These are phyloP conservation scores for Pyronema domesticum DNA, from an alignment of 495 filamentous ascomycete genomes.

Conservation along the genomic window DNA sequence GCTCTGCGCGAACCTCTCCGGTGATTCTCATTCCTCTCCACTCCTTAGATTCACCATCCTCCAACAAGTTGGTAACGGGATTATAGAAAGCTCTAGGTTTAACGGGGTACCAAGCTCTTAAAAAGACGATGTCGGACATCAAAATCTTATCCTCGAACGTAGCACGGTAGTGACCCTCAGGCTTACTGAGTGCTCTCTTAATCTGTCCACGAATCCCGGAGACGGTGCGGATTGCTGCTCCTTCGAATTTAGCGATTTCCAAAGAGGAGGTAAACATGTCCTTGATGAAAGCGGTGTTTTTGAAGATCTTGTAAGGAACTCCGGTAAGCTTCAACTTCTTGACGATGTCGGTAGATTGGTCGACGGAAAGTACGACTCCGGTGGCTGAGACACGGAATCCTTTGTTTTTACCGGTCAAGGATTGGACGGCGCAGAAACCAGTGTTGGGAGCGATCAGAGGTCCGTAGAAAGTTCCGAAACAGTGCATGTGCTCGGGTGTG, in stretches of 20 bases:
- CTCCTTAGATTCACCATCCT: conserved; percentile 27
- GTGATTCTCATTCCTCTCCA: conserved; percentile 89
- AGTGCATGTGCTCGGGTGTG: conserved; percentile 95
- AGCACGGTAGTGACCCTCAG: conserved; percentile 85
- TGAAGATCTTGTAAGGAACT: conserved; percentile 90
- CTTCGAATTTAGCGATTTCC: conserved; percentile 96
- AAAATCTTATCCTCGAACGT: conserved; percentile 97
- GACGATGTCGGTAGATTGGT: conserved; percentile 87
- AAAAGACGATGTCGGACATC: conserved; percentile 88
- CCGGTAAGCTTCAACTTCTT: conserved; percentile 97
- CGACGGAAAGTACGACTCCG: conserved; percentile 78
- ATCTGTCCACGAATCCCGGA: conserved; percentile 92
- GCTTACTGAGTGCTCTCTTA: conserved; percentile 77
- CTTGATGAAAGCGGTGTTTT: conserved; percentile 96
- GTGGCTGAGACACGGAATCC: conserved; percentile 90
- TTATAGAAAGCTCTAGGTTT: conserved; percentile 93
- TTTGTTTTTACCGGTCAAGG: conserved; percentile 69
- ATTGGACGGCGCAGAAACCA: conserved; percentile 84
- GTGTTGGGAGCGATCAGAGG: conserved; percentile 90
- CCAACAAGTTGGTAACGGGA: conserved; percentile 75
- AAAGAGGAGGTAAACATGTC: conserved; percentile 90
- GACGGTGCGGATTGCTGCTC: conserved; percentile 83
- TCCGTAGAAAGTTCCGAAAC: conserved; percentile 85
- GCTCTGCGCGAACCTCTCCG: conserved; percentile 69
- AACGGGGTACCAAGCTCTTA: conserved; percentile 91